A percentile compares a stretch with the other conserved stretches of the same genome.
Evolutionary conservation across 768 basidiomycete genomes (phyloP).

Genomic region (Leucocoprinus leucothites): DNA sequence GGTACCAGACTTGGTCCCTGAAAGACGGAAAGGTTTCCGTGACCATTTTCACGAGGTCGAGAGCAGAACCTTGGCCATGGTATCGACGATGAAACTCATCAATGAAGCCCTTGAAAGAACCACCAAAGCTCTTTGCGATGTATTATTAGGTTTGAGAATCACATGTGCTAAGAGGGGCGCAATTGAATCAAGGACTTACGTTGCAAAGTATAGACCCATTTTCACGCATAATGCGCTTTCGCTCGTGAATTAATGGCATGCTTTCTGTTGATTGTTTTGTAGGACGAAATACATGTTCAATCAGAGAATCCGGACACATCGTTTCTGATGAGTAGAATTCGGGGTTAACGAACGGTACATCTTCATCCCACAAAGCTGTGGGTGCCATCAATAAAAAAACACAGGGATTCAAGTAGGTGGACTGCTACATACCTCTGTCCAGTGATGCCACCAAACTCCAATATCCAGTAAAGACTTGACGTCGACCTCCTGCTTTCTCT

Average conservation of each 20-base stretch:
- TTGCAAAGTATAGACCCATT: slow-evolving; percentile 69
- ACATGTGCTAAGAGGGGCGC: not conserved
- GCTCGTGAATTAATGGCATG: slow-evolving; percentile 68
- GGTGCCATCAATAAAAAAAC: not conserved
- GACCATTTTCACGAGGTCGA: slow-evolving; percentile 72
- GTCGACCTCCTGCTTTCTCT: slow-evolving; percentile 11
- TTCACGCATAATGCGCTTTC: slow-evolving; percentile 76
- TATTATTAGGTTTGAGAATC: not conserved
- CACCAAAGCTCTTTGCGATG: slow-evolving; percentile 52
- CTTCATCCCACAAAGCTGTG: slow-evolving; percentile 63
- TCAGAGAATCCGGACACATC: slow-evolving; percentile 66
- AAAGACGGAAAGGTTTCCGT: slow-evolving; percentile 71
- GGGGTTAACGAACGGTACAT: slow-evolving; percentile 79
- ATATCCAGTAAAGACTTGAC: slow-evolving; percentile 71
- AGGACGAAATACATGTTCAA: slow-evolving; percentile 67
- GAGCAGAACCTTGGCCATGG: slow-evolving; percentile 56
- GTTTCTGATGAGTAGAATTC: slow-evolving; percentile 70
- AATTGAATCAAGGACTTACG: slow-evolving; percentile 38
- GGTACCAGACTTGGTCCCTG: slow-evolving; percentile 60
- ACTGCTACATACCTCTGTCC: slow-evolving; percentile 59
- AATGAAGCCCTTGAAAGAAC: slow-evolving; percentile 68
- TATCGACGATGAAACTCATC: slow-evolving; percentile 54
- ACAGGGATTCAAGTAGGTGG: not conserved
- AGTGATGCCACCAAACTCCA: slow-evolving; percentile 84
- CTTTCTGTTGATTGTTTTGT: slow-evolving; percentile 53